phyloP scores from a whole-genome alignment of 225 moss, liverwort and hornwort genomes.

The Asterella californica region DNA sequence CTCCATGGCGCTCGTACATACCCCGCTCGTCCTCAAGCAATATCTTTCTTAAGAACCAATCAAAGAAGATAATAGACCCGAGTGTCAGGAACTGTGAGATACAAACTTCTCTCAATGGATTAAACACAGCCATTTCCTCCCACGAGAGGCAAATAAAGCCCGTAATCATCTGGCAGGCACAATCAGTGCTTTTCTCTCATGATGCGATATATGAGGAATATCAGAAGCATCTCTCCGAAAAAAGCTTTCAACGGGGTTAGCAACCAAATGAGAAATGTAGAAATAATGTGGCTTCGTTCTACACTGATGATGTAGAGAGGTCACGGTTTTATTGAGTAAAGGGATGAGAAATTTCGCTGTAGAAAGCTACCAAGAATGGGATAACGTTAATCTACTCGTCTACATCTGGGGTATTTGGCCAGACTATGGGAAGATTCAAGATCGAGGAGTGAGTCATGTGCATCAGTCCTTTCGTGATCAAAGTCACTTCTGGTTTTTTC shows the following conservation, averaged over 20 bases:
- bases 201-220: too few species aligned
- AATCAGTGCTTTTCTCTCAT: background rate
- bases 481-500: background rate
- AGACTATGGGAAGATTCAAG: background rate
- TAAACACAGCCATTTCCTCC: background rate
- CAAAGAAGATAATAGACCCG: background rate
- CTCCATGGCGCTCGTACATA: slow-evolving; percentile 87
- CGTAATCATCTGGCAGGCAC: background rate
- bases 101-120: background rate
- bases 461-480: background rate
- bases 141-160: background rate
- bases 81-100: background rate
- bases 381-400: too few species aligned
- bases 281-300: too few species aligned
- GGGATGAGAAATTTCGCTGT: too few species aligned
- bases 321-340: too few species aligned
- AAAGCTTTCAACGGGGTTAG: background rate
- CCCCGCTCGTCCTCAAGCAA: slow-evolving; percentile 72
- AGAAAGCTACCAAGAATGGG: too few species aligned
- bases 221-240: background rate
- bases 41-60: slow-evolving; percentile 56
- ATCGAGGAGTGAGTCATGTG: background rate
- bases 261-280: too few species aligned
- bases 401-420: background rate
- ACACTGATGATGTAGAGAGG: too few species aligned